phyloP scores from a whole-genome alignment of 1,284 basidiomycete genomes.

The Leccinum fuscescens region DNA sequence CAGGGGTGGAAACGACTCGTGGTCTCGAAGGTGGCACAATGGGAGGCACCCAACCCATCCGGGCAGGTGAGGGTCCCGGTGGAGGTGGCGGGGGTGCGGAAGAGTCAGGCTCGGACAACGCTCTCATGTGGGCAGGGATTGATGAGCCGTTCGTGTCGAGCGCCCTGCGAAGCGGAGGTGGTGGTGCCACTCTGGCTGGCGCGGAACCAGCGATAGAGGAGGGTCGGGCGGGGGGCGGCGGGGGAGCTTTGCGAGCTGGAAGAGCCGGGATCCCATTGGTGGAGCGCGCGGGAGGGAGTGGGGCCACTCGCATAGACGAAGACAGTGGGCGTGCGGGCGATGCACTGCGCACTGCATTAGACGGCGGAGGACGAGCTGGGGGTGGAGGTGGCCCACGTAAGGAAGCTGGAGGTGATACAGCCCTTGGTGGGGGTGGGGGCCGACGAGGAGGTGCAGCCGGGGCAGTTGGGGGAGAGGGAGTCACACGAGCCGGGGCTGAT shows the following conservation, averaged over 20 bases:
- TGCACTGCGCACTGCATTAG: slow-evolving; percentile 13
- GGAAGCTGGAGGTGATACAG: slow-evolving; percentile 33
- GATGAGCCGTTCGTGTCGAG: slow-evolving; percentile 33
- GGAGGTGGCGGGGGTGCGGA: slow-evolving; percentile 38
- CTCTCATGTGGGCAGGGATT: slow-evolving; percentile 40
- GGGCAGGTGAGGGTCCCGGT: slow-evolving; percentile 35
- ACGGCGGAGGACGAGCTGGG: slow-evolving; percentile 26
- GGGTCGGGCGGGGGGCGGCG: slow-evolving; percentile 36
- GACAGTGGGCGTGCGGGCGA: slow-evolving; percentile 25
- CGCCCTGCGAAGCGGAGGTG: slow-evolving; percentile 29
- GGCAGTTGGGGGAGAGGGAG: slow-evolving; percentile 34
- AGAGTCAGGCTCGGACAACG: slow-evolving; percentile 30
- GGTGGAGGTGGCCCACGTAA: slow-evolving; percentile 30
- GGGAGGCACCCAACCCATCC: slow-evolving; percentile 16
- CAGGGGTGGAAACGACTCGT: slow-evolving; percentile 25
- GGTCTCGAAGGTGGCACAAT: slow-evolving; percentile 20
- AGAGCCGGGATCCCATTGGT: slow-evolving; percentile 16
- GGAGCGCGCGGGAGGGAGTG: slow-evolving; percentile 30
- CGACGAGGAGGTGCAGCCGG: slow-evolving; percentile 39
- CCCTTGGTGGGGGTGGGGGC: slow-evolving; percentile 34
- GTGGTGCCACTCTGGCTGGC: slow-evolving; percentile 30
- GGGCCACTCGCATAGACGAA: slow-evolving; percentile 28
- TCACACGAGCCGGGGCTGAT: slow-evolving; percentile 23
- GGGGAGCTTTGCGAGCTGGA: slow-evolving; percentile 28
- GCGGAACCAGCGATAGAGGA: slow-evolving; percentile 24